A percentile compares a stretch with the other conserved stretches of the same genome.
Conservation (phyloP, 2,329 filamentous ascomycete genomes). For the Aureobasidium namibiae region DNA sequence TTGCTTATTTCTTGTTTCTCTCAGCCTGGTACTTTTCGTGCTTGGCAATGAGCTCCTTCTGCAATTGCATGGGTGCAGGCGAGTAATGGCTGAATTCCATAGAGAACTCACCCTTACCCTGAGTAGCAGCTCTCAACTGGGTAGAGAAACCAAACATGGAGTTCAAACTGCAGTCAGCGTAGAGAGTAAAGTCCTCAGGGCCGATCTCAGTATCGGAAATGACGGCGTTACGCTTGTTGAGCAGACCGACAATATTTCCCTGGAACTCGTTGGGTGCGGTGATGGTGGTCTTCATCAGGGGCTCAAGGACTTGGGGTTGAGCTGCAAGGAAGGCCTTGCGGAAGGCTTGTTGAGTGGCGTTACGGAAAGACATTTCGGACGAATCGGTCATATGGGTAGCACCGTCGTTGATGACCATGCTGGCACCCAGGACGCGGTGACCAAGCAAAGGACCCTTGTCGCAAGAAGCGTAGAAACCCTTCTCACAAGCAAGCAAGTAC, state of each 20-base stretch:
- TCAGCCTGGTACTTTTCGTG: constrained; percentile 59
- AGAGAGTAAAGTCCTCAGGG: constrained; percentile 84
- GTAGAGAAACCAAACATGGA: constrained; percentile 97
- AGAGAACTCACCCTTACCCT: constrained; percentile 96
- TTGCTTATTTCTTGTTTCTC: constrained; percentile 50
- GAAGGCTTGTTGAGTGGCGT: constrained; percentile 93
- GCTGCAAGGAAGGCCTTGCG: constrained; percentile 81
- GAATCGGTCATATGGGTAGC: constrained; percentile 97
- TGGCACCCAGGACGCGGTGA: constrained; percentile 81
- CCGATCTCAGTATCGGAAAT: constrained; percentile 95
- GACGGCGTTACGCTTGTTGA: constrained; percentile 94
- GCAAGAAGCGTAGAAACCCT: constrained; percentile 80
- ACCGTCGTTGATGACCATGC: constrained; percentile 92
- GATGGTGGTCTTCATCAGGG: constrained; percentile 96
- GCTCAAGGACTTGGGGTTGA: constrained; percentile 79
- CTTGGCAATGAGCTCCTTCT: constrained; percentile 66
- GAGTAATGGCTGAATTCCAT: constrained; percentile 99
- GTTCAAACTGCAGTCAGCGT: constrained; percentile 87
- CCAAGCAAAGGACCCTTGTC: constrained; percentile 84
- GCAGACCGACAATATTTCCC: constrained; percentile 83
- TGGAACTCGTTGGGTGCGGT: constrained; percentile 97
- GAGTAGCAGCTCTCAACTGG: constrained; percentile 83
- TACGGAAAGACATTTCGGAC: constrained; percentile 91
- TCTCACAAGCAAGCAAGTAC: constrained; percentile 87
- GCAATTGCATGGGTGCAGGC: constrained; percentile 75